Base-by-base conservation (phyloP, 1,284 basidiomycete genomes). In the Boletellus deceptivus region DNA sequence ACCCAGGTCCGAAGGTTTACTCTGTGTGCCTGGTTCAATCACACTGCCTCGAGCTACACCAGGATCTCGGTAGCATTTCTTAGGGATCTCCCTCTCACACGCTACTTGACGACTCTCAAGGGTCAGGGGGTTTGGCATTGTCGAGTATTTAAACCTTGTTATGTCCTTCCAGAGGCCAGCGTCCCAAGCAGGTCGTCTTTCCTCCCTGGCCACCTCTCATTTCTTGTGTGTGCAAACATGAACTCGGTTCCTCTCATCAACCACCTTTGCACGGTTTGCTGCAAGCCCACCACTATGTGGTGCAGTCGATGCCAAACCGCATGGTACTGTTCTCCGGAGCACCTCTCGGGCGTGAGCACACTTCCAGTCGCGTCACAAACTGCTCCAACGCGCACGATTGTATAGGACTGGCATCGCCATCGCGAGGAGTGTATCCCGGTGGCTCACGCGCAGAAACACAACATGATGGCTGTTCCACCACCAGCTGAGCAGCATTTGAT, bases 301-400 rank as follows among this genome's bases (percentile, higher is more conserved):
- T 91, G 89, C 64, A 83, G 83, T 59, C 84, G 87, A 45, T 91
- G 88, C 69, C 84, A 89, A 60, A 76, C 71, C 43, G 76, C 82
- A 1, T 90, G 84, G 84, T 91, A 91, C 60, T 91, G 88, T 69
- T 75, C 80, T 11, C 75, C 85, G 35, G 83, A 89, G 52, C 88
- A 91, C 60, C 75, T 89, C 20, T 75, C 81, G 49, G 74, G 63
- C 48, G 87, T 89, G 62, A 58, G 84, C 71, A 10, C 25, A 1
- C 22, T 42, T 20, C 33, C 43, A 13, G 4, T 43, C 35, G 6
- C 43, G 47, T 43, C 55, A 65, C 48, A 47, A 49, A 20, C 54
- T 59, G 39, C 54, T 16, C 39, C 48, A 41, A 43, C 16, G 11
- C 17, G 11, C 31, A 2, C 39, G 42, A 24, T 14, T 31, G 46